Evolutionary conservation across 139 green algal genomes (phyloP).

Genomic region (Trebouxia sp.): DNA sequence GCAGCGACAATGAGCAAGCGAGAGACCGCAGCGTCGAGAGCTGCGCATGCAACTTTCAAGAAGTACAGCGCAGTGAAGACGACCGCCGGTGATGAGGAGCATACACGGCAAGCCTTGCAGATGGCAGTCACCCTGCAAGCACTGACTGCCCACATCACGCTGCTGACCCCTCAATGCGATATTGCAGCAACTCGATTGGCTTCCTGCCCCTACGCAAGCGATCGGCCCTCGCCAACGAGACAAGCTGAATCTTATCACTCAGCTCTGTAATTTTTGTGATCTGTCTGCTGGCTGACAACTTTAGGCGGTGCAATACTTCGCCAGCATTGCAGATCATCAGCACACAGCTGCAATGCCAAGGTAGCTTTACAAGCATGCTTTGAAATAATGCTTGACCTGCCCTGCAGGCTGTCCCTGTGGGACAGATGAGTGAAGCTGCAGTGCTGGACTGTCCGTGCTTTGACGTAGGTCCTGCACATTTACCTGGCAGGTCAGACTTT

Average conservation of each 20-base stretch:
- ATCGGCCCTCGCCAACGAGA: neutral
- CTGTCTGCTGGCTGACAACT: neutral
- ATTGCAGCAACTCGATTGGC: neutral
- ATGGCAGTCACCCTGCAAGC: too few species aligned
- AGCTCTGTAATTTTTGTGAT: constrained; percentile 17
- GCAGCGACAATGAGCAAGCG: constrained; percentile 24
- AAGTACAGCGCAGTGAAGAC: constrained; percentile 41
- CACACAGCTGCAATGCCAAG: neutral
- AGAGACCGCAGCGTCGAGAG: constrained; percentile 23
- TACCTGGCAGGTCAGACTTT: constrained; percentile 66
- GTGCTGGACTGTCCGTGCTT: constrained; percentile 85
- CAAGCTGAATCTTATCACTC: constrained; percentile 2
- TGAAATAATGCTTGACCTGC: neutral
- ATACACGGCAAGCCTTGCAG: constrained; percentile 31
- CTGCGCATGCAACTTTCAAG: constrained; percentile 43
- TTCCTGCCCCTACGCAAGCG: neutral
- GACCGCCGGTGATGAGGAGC: constrained; percentile 28
- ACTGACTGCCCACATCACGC: too few species aligned
- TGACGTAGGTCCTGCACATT: constrained; percentile 56
- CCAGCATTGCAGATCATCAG: neutral
- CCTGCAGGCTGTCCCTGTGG: constrained; percentile 20
- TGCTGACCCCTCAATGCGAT: too few species aligned
- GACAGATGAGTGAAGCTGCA: constrained; percentile 14
- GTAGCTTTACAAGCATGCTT: neutral
- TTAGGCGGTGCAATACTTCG: neutral